Base-by-base conservation (phyloP, 768 basidiomycete species). In the Xerocomus spinulosus region DNA sequence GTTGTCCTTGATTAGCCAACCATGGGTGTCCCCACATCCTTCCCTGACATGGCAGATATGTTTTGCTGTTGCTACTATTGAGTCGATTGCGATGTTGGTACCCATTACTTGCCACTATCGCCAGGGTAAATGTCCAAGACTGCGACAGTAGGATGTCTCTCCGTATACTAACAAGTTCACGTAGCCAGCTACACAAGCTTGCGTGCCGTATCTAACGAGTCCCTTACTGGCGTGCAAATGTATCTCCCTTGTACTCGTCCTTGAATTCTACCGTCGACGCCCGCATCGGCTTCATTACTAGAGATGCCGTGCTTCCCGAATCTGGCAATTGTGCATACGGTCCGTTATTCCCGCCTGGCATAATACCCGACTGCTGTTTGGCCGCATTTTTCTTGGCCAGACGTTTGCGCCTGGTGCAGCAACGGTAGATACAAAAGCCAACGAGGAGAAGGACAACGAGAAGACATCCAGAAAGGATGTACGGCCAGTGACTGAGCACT, bases 401-500 rank as follows among this genome's bases (percentile, higher is more conserved):
- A 41, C 69, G 70, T 50, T 57, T 64, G 41, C 67, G 62, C 33
- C 73, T 62, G 54, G 75, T 78, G 62, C 84, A 86, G 62, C 81
- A 85, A 46, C 71, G 72, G 79, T 81, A 85, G 20, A 84, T 54
- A 51, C 76, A 75, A 45, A 73, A 69, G 9, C 76, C 77, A 26
- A 75, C 48, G 25, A 76, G 53, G 36, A 80, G 54, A 26, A 74
- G 44, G 21, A 81, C 62, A 49, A 81, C 65, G 3, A 74, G 63
- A 23, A 88, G 68, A 52, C 79, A 79, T 30, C 83, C 86, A 9
- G 71, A 52, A 36, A 84, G 73, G 59, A 86, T 85, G 60, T 83
- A 85, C 3, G 82, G 85, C 87, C 83, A 88, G 49, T 74, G 82
- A 58, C 81, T 84, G 57, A 82, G 74, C 32, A 82, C 70, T 70